Percentiles rank a stretch among this genome's conserved stretches.
Conservation (phyloP, 768 basidiomycete species). For the Russula compacta region DNA sequence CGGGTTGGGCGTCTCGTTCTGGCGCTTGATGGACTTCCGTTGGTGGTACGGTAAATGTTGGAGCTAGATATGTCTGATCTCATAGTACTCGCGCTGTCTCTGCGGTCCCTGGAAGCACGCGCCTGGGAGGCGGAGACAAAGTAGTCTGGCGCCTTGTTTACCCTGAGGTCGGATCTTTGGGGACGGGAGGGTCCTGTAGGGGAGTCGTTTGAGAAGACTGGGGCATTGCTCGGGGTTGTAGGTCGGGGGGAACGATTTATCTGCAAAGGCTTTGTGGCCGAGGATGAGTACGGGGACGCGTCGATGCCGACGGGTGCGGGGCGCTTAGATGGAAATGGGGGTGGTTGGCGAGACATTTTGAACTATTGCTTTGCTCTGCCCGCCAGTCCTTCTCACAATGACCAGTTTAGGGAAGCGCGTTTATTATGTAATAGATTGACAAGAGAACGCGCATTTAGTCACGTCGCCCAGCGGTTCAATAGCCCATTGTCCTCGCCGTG, state of each 20-base stretch:
- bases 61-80: slow-evolving; percentile 15
- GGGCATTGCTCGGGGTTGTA: slow-evolving; percentile 19
- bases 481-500: neutral
- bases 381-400: neutral
- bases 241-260: slow-evolving; percentile 18
- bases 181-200: slow-evolving; percentile 19
- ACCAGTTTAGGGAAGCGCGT: neutral
- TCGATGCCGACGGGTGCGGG: slow-evolving; percentile 1
- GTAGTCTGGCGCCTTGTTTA: slow-evolving; percentile 10
- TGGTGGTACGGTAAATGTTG: slow-evolving; percentile 9
- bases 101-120: slow-evolving; percentile 12
- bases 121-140: neutral
- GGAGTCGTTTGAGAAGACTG: slow-evolving; percentile 12
- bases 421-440: slow-evolving; percentile 5
- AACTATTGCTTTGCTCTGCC: neutral
- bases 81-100: slow-evolving; percentile 16
- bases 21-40: slow-evolving; percentile 13
- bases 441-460: neutral
- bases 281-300: neutral
- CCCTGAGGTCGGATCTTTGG: slow-evolving; percentile 18
- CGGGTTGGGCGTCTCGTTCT: slow-evolving; percentile 1
- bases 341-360: slow-evolving; percentile 13
- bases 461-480: neutral
- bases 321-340: slow-evolving; percentile 11
- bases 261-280: slow-evolving; percentile 16